phyloP scores from a whole-genome alignment of 2,329 filamentous ascomycete species.

The Alternaria infectoria region DNA sequence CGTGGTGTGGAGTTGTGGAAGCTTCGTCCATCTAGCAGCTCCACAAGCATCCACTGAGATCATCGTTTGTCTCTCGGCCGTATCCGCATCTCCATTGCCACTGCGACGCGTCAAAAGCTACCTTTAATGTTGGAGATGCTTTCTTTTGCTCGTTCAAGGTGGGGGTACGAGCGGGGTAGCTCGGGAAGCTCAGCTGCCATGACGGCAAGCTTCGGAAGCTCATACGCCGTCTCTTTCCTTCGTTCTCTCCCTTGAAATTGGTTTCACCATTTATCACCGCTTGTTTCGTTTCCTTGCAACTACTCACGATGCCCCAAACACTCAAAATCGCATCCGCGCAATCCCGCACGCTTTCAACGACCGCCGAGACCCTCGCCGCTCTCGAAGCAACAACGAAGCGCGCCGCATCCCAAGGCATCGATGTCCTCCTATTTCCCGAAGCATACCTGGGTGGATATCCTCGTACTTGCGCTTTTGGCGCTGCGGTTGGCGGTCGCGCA shows the following conservation, averaged over 20 bases:
- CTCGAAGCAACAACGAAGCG: conserved; percentile 67
- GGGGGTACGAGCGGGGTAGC: conserved; percentile 8
- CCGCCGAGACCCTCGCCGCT: conserved; percentile 67
- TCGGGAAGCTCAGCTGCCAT: neutral
- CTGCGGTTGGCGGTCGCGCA: conserved; percentile 72
- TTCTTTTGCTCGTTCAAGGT: neutral
- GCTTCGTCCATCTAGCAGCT: neutral
- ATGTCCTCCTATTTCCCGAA: conserved; percentile 88
- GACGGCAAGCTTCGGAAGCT: neutral
- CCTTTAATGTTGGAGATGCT: neutral
- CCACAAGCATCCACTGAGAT: conserved; percentile 1
- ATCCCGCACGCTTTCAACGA: conserved; percentile 55
- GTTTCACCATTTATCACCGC: no score
- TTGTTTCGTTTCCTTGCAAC: neutral
- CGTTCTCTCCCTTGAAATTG: no score
- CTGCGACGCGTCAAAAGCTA: neutral
- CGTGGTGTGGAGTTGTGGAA: conserved; percentile 10
- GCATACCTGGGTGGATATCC: conserved; percentile 93
- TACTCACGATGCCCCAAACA: conserved; percentile 53
- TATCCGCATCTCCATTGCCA: neutral
- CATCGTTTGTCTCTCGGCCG: neutral
- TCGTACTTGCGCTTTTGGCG: conserved; percentile 78
- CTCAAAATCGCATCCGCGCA: conserved; percentile 59
- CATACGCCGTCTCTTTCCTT: neutral
- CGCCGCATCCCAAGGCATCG: conserved; percentile 65